Evolutionary conservation across 176 grass and related monocot species (phyloP).

Genomic region (Ensete ventricosum): DNA sequence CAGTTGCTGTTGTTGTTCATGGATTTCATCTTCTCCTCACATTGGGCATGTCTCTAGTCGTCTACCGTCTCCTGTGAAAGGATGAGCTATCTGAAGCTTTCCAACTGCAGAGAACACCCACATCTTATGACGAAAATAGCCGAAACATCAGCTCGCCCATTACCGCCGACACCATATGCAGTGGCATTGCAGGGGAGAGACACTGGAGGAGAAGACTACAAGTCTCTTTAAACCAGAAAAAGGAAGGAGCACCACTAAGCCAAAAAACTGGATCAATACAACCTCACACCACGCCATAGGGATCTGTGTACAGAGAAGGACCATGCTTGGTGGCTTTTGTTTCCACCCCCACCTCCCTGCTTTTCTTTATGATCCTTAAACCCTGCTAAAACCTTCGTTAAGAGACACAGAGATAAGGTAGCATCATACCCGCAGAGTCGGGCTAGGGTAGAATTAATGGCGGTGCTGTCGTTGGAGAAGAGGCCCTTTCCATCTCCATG

Average conservation of each 20-base stretch:
- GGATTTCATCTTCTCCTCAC: conserved; percentile 20
- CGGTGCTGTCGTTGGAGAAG: neutral
- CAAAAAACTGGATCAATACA: neutral
- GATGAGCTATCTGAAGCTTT: too few species aligned
- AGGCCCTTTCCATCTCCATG: conserved; percentile 2
- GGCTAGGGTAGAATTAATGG: conserved; percentile 22
- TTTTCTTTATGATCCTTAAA: conserved; percentile 27
- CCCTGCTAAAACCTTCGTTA: conserved; percentile 16
- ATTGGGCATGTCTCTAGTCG: too few species aligned
- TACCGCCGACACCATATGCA: neutral
- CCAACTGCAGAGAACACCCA: neutral
- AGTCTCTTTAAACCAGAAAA: conserved; percentile 26
- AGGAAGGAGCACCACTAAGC: too few species aligned
- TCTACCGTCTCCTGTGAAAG: too few species aligned
- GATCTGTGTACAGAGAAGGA: too few species aligned
- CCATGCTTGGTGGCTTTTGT: conserved; percentile 2
- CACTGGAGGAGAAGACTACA: neutral
- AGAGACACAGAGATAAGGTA: neutral
- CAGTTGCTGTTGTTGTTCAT: conserved; percentile 60
- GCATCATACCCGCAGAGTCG: neutral
- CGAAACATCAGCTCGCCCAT: neutral
- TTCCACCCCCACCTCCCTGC: conserved; percentile 7
- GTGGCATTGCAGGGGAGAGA: neutral
- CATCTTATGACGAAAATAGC: neutral
- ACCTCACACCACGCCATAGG: conserved; percentile 27